Evolutionary conservation across 1,284 basidiomycete genomes (phyloP), one percentile per base, ranked within the genome.

Genomic region (Ceratobasidium sp.): DNA sequence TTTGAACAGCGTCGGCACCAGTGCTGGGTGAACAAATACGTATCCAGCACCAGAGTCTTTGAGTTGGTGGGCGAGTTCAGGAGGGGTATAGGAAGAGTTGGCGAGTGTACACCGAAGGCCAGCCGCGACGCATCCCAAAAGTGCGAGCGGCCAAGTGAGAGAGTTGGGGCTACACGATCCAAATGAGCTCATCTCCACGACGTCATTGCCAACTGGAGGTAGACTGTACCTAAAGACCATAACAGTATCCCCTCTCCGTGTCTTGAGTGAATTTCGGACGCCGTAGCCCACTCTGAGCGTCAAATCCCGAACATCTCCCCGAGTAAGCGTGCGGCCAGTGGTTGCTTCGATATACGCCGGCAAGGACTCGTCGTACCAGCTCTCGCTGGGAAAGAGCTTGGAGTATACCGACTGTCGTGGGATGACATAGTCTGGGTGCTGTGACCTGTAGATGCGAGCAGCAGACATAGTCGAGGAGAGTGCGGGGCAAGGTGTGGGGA

Each of bases 321-420:
- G 85, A 0, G 89, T 84, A 30, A 93, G 75, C 1, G 82, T 82
- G 0, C 83, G 80, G 0, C 87, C 89, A 0, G 89, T 85, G 0
- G 81, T 79, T 0, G 88, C 89, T 76, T 94, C 92, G 69, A 92
- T 84, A 78, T 88, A 92, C 0, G 90, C 90, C 5, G 85, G 84
- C 1, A 80, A 75, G 2, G 80, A 76, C 0, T 78, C 83, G 0
- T 83, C 81, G 75, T 81, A 85, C 16, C 71, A 58, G 53, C 73
- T 61, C 1, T 71, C 73, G 12, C 34, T 32, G 12, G 74, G 69
- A 72, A 89, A 83, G 26, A 89, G 79, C 75, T 85, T 83, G 2
- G 87, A 85, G 76, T 87, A 88, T 26, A 88, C 78, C 12, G 87
- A 89, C 46, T 79, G 76, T 28, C 76, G 73, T n/a, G 77, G 76